Evolutionary conservation across 331 rosid genomes (phyloP).

Genomic region (Saraca asoca): DNA sequence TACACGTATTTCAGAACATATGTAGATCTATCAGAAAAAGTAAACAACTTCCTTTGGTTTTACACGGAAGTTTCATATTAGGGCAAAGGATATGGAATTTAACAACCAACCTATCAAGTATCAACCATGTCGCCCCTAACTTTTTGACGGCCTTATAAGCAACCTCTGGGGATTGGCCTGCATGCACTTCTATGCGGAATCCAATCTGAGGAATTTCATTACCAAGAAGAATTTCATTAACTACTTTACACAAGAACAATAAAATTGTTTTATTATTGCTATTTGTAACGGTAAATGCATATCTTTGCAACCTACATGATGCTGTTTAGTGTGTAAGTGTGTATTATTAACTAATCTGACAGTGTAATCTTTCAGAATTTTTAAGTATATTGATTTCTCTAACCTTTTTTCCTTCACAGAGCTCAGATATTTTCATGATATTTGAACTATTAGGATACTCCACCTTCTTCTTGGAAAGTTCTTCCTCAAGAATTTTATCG

Average conservation of each 20-base stretch:
- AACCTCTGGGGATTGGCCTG: conserved; percentile 48
- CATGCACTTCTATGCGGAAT: conserved; percentile 50
- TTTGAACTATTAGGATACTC: conserved; percentile 39
- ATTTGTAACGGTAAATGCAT: neutral
- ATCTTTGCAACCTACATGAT: conserved; percentile 1
- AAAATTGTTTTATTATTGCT: no score
- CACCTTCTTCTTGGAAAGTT: conserved; percentile 36
- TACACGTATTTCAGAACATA: neutral
- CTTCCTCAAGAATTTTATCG: conserved; percentile 45
- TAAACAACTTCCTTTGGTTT: neutral
- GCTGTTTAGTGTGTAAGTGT: no score
- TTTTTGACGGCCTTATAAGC: conserved; percentile 40
- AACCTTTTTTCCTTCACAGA: conserved; percentile 49
- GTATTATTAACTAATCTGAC: neutral
- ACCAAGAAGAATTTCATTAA: conserved; percentile 12
- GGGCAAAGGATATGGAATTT: conserved; percentile 7
- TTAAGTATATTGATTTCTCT: conserved; percentile 24
- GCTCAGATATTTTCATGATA: conserved; percentile 35
- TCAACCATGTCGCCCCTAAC: conserved; percentile 59
- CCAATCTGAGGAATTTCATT: conserved; percentile 50
- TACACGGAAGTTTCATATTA: neutral
- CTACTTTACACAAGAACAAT: conserved; percentile 4
- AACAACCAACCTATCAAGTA: conserved; percentile 68
- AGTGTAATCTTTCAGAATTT: conserved; percentile 7
- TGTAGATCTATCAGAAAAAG: conserved; percentile 1